Evolutionary conservation across 106 monocot genomes (phyloP).

Genomic region (Dactylorhiza incarnata): DNA sequence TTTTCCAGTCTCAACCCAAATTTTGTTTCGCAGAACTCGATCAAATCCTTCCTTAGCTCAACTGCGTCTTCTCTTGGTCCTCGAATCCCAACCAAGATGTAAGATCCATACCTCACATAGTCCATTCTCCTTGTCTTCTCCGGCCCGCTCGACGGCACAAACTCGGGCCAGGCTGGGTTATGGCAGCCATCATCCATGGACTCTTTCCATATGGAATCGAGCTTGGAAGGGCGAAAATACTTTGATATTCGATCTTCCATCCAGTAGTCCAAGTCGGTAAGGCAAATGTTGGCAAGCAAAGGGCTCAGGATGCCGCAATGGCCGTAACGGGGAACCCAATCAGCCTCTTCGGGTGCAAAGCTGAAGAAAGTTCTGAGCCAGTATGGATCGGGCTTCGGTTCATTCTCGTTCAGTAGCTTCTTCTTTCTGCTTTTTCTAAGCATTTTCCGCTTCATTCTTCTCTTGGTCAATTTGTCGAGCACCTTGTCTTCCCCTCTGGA

Average conservation of each 20-base stretch:
- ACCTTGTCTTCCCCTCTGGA: constrained; percentile 4
- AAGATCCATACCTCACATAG: constrained; percentile 71
- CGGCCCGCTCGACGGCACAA: constrained; percentile 66
- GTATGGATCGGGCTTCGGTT: constrained; percentile 94
- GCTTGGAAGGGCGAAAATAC: constrained; percentile 65
- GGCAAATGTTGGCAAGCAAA: constrained; percentile 65
- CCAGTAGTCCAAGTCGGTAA: constrained; percentile 72
- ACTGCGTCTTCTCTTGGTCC: constrained; percentile 87
- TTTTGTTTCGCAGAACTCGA: constrained; percentile 62
- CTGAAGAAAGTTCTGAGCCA: constrained; percentile 82
- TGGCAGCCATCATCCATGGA: constrained; percentile 65
- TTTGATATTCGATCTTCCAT: constrained; percentile 58
- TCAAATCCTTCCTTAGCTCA: constrained; percentile 45
- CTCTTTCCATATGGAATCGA: constrained; percentile 88
- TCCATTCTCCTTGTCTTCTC: constrained; percentile 84
- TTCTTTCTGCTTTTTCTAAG: constrained; percentile 70
- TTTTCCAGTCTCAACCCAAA: constrained; percentile 60
- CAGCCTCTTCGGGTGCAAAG: constrained; percentile 68
- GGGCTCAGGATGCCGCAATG: constrained; percentile 90
- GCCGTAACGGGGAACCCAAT: constrained; percentile 44
- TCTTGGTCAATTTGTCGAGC: constrained; percentile 38
- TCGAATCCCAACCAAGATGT: constrained; percentile 75
- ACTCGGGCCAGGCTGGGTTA: constrained; percentile 95
- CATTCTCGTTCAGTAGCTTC: constrained; percentile 73
- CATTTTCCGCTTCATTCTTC: constrained; percentile 75